phyloP scores from a whole-genome alignment of 1,284 basidiomycete species.

The Boletus smithii region DNA sequence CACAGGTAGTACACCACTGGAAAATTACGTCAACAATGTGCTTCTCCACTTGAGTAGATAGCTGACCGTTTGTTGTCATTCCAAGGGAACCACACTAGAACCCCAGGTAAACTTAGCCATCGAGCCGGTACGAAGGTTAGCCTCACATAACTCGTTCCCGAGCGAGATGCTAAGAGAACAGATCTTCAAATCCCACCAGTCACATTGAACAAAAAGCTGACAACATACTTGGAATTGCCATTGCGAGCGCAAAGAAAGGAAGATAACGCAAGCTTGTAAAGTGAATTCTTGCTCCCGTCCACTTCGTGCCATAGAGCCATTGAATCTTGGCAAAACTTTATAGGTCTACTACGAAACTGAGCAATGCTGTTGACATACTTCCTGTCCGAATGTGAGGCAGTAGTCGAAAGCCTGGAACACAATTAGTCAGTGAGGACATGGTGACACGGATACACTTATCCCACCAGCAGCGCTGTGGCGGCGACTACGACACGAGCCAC shows the following conservation, averaged over 20 bases:
- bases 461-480: constrained; percentile 15
- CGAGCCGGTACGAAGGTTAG: neutral
- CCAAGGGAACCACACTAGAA: constrained; percentile 18
- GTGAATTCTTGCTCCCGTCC: constrained; percentile 20
- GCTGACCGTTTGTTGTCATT: constrained; percentile 9
- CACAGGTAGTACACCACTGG: constrained; percentile 22
- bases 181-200: neutral
- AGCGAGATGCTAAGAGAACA: constrained; percentile 10
- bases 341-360: neutral
- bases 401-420: constrained; percentile 18
- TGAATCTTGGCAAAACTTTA: constrained; percentile 9
- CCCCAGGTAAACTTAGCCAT: neutral
- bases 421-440: neutral
- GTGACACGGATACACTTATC: neutral
- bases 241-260: constrained; percentile 21
- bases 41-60: neutral
- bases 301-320: constrained; percentile 17
- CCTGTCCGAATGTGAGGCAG: constrained; percentile 18
- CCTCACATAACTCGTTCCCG: constrained; percentile 12
- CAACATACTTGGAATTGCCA: constrained; percentile 18
- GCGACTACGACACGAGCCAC: constrained; percentile 8
- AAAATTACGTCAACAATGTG: neutral
- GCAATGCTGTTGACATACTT: constrained; percentile 1
- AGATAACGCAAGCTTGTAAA: constrained; percentile 24
- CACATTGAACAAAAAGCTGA: neutral